Conservation (phyloP, 2,329 filamentous ascomycete genomes). For the Aspergillus persii region DNA sequence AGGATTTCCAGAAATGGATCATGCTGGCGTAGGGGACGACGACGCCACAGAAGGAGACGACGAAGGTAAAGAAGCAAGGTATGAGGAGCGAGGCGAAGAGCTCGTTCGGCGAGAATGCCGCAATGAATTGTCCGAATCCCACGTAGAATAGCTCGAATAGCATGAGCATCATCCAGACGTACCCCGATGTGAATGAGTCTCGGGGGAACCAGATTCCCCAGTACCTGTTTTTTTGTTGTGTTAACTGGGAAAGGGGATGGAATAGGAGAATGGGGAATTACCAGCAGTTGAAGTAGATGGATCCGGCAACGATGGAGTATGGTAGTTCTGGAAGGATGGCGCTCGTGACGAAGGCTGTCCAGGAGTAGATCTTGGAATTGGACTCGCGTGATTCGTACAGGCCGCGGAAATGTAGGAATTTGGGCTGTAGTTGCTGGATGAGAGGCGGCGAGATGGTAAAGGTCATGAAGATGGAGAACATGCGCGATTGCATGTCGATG, state of each 20-base stretch:
- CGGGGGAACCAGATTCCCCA: slow-evolving; percentile 54
- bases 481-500: slow-evolving; percentile 66
- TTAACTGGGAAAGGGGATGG: neutral
- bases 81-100: slow-evolving; percentile 65
- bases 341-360: slow-evolving; percentile 67
- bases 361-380: slow-evolving; percentile 77
- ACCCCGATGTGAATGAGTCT: slow-evolving; percentile 59
- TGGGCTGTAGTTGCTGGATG: slow-evolving; percentile 74
- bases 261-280: slow-evolving; percentile 24
- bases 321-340: slow-evolving; percentile 68
- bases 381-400: slow-evolving; percentile 71
- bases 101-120: slow-evolving; percentile 64
- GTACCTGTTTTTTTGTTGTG: slow-evolving; percentile 40
- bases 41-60: slow-evolving; percentile 73
- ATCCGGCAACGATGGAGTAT: slow-evolving; percentile 64
- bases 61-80: slow-evolving; percentile 66
- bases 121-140: slow-evolving; percentile 66
- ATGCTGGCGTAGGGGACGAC: slow-evolving; percentile 65
- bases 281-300: slow-evolving; percentile 65
- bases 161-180: slow-evolving; percentile 63
- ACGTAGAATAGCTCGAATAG: slow-evolving; percentile 66
- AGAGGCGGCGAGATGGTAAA: slow-evolving; percentile 71
- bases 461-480: slow-evolving; percentile 76
- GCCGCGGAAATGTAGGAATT: slow-evolving; percentile 63
- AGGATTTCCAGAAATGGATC: slow-evolving; percentile 63